Base-by-base conservation (phyloP, 2,329 filamentous ascomycete species). In the Aureobasidium pullulans region DNA sequence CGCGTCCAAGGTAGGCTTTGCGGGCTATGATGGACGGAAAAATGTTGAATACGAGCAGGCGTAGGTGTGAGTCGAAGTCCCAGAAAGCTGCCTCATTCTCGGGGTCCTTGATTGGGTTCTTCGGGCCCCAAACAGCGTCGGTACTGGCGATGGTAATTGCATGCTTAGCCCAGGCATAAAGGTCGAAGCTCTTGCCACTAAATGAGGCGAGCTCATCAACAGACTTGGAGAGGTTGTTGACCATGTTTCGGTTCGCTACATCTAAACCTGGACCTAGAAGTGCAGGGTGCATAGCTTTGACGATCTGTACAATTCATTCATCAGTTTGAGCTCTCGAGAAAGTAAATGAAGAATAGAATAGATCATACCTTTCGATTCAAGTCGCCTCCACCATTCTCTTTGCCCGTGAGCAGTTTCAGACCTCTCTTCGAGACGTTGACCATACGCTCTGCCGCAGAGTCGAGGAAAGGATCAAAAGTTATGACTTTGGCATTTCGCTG, bases 51-150 rank as follows among this genome's bases (percentile, higher is more conserved):
- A 59, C 15, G 23, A 59, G 37, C 5, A 42, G 15, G 31, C 46
- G 61, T 16, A 74, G 57, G 39, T 71, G 71, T 4, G 50, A 59
- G 48, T 78, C 76, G 60, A 75, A 73, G 31, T 73, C 69, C 74
- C 74, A 72, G 15, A 78, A 69, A 10, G 69, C 68, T 10, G 75
- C 65, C 1, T 75, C 56, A 3, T 77, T 61, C 9, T 62, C 62
- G 2, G 69, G 65, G 8, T 76, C 65, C 0, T 64, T 50, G 31
- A 79, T 69, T 0, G 76, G 76, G 57, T 79, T 77, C 1, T 73
- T 62, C 1, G 73, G 69, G 1, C 78, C 77, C 52, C 75, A 78
- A n/a, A 80, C 67, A 3, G 73, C 70, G 31, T 70, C 62, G 9
- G 69, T 69, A 0, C 73, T 75, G 6, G 75, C 74, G 3, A 72